A percentile compares a stretch with the other conserved stretches of the same genome.
Conservation (phyloP, 2,329 filamentous ascomycete genomes). For the Aspergillus eucalypticola region DNA sequence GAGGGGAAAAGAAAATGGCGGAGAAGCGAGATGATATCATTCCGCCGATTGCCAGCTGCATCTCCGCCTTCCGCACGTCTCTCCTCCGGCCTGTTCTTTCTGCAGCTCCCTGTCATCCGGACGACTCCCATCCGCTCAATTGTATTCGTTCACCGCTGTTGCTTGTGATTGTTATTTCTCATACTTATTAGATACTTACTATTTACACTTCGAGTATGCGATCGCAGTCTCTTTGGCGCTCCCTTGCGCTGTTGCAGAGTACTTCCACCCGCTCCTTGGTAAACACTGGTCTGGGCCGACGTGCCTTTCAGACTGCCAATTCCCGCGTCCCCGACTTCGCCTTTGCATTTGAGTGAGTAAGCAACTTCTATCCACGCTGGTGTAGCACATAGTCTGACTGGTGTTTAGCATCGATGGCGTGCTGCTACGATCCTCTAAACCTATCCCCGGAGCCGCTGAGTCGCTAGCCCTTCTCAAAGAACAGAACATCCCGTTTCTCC, state of each 20-base stretch:
- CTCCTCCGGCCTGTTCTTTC: background rate
- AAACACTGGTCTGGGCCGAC: constrained; percentile 17
- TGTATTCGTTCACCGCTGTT: background rate
- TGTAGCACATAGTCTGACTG: constrained; percentile 13
- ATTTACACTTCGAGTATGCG: constrained; percentile 26
- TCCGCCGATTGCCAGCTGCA: background rate
- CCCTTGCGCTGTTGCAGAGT: constrained; percentile 30
- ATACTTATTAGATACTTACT: background rate
- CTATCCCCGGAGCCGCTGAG: constrained; percentile 75
- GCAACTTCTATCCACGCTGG: background rate
- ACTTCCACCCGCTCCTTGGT: constrained; percentile 22
- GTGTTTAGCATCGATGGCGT: constrained; percentile 80
- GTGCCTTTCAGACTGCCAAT: constrained; percentile 33
- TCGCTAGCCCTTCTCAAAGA: constrained; percentile 72
- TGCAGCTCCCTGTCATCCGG: background rate
- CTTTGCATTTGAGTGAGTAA: constrained; percentile 50
- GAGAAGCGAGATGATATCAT: constrained; percentile 13
- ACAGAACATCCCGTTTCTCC: constrained; percentile 82
- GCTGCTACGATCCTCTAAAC: constrained; percentile 77
- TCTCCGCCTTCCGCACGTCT: background rate
- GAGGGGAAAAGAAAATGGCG: background rate
- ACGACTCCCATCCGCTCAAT: background rate
- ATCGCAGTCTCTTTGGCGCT: constrained; percentile 26
- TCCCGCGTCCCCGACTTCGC: constrained; percentile 43
- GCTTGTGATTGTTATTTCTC: background rate